Evolutionary conservation across 805 yeast genomes (phyloP).

Genomic region (Jamesozyma spencerorum): DNA sequence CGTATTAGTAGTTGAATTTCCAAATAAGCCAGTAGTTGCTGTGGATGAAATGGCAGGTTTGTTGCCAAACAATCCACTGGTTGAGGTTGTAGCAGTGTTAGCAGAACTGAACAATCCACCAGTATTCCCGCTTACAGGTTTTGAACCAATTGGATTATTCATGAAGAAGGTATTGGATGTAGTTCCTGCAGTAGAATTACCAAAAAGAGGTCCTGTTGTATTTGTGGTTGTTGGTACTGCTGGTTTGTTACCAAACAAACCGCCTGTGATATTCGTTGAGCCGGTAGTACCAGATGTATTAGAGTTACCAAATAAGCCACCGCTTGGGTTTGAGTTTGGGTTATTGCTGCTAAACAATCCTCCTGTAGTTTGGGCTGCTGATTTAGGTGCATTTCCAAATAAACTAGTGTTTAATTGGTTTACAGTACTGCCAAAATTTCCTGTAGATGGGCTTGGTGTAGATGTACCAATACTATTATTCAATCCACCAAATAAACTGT

Average conservation of each 20-base stretch:
- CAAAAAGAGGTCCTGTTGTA: constrained; percentile 1
- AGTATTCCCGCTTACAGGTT: not conserved
- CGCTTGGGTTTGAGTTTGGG: constrained; percentile 4
- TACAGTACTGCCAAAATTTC: constrained; percentile 23
- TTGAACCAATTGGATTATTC: not conserved
- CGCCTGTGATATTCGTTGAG: constrained; percentile 4
- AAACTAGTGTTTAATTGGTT: constrained; percentile 8
- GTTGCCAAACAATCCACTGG: constrained; percentile 10
- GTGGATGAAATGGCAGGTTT: constrained; percentile 1
- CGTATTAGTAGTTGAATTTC: constrained; percentile 6
- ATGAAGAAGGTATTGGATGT: not conserved
- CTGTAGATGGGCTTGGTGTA: constrained; percentile 24
- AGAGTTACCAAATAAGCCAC: constrained; percentile 9
- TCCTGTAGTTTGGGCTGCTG: constrained; percentile 3
- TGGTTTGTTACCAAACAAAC: constrained; percentile 12
- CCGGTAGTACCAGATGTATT: constrained; percentile 1
- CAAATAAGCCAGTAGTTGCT: constrained; percentile 8
- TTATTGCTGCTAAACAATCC: constrained; percentile 14
- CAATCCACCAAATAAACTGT: constrained; percentile 18
- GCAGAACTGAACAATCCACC: constrained; percentile 5
- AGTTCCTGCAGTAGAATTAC: constrained; percentile 1
- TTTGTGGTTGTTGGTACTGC: not conserved
- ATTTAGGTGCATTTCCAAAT: constrained; percentile 15
- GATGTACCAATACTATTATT: constrained; percentile 15
- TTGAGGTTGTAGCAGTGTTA: not conserved